Evolutionary conservation across 1,139 yeast genomes (phyloP).

Genomic region (Sugiyamaella castrensis): DNA sequence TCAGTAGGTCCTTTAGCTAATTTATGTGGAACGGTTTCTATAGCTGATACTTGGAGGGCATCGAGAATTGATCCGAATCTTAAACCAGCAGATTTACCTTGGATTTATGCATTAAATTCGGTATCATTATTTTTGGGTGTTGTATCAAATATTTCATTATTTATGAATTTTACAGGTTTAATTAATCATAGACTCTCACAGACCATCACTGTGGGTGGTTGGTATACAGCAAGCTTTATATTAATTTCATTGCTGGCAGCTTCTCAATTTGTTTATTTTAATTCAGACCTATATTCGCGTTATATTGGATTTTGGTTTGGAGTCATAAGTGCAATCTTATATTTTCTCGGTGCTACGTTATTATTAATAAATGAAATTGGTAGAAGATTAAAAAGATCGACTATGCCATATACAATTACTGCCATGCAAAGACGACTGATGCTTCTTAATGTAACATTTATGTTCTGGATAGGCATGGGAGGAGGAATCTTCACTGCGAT

Average conservation of each 20-base stretch:
- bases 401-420: constrained; percentile 38
- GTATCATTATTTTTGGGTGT: constrained; percentile 62
- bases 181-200: constrained; percentile 60
- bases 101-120: constrained; percentile 55
- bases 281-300: constrained; percentile 16
- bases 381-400: constrained; percentile 49
- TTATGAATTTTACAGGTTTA: constrained; percentile 62
- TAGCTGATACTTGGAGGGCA: constrained; percentile 67
- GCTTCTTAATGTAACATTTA: constrained; percentile 61
- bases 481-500: constrained; percentile 52
- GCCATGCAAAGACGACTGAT: constrained; percentile 67
- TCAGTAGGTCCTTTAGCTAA: constrained; percentile 77
- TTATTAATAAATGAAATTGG: constrained; percentile 62
- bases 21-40: constrained; percentile 65
- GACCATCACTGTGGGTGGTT: constrained; percentile 46
- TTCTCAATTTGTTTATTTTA: constrained; percentile 31
- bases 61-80: constrained; percentile 25
- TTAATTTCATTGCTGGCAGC: constrained; percentile 50
- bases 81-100: constrained; percentile 37
- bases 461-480: constrained; percentile 70
- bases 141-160: constrained; percentile 59
- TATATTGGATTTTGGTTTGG: constrained; percentile 82
- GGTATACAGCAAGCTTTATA: constrained; percentile 55
- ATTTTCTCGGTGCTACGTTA: constrained; percentile 53
- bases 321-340: constrained; percentile 57